phyloP scores from a whole-genome alignment of 2,329 filamentous ascomycete species.

The Aspergillus alliaceus region DNA sequence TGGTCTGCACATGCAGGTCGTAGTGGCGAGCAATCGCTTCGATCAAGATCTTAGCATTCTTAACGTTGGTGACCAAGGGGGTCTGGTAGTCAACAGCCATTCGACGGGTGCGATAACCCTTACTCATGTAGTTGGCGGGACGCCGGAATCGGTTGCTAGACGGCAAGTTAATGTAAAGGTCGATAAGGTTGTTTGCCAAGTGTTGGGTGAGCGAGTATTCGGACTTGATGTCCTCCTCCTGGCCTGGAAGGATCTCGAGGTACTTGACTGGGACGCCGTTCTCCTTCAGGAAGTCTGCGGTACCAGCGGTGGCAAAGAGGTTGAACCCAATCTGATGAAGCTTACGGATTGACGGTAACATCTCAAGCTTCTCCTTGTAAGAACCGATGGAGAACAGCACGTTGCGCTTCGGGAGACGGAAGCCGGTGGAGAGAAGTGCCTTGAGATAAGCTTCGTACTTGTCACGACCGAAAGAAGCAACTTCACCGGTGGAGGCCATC shows the following conservation, averaged over 20 bases:
- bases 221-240: constrained; percentile 81
- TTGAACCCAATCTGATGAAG: constrained; percentile 91
- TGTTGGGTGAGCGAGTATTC: constrained; percentile 98
- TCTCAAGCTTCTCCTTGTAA: constrained; percentile 97
- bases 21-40: constrained; percentile 91
- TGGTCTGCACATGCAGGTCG: constrained; percentile 75
- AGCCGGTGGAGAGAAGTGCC: constrained; percentile 90
- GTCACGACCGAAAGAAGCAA: constrained; percentile 91
- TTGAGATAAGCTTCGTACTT: constrained; percentile 99
- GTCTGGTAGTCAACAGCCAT: constrained; percentile 99
- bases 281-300: constrained; percentile 92
- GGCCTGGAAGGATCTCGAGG: constrained; percentile 77
- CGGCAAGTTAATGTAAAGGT: constrained; percentile 98
- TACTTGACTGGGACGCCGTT: constrained; percentile 91
- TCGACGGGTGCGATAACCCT: constrained; percentile 91
- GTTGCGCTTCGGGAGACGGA: constrained; percentile 94
- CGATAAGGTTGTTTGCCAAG: constrained; percentile 95
- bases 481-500: constrained; percentile 98
- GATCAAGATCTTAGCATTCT: constrained; percentile 96
- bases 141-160: constrained; percentile 96
- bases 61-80: constrained; percentile 95
- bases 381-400: constrained; percentile 93
- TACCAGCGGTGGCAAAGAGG: constrained; percentile 93
- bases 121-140: constrained; percentile 97
- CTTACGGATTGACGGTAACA: constrained; percentile 89